Base-by-base conservation (phyloP, 768 basidiomycete genomes). In the Kwoniella sp. region DNA sequence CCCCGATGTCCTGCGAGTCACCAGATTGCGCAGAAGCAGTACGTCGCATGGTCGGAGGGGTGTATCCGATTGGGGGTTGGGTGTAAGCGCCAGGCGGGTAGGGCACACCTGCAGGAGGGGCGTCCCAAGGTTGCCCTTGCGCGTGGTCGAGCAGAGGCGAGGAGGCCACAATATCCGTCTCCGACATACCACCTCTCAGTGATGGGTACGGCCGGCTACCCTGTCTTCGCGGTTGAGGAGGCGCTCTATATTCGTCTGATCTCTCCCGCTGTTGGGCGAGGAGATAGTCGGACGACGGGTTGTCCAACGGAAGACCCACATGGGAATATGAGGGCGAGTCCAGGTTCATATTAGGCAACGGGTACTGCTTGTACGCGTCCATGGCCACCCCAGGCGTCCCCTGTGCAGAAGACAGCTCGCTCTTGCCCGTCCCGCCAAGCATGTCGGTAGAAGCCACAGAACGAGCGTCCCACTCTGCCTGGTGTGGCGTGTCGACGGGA, bases 381-480 rank as follows among this genome's bases (percentile, higher is more conserved):
- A 38, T 25, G 23, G 27, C 19, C 22, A 52, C n/a, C 10, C 25
- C 50, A 34, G 44, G 43, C 14, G 53, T 46, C 11, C 48, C 48
- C 11, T 20, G 34, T 11, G 20, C 19, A 5, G 56, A 36, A 22
- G 52, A 47, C 15, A 60, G 31, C 26, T 62, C 60, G 11, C 59
- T 59, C 45, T 66, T 66, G 15, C 46, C 50, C 22, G 23, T 32
- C 25, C 19, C 33, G 22, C 63, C 63, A 17, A 73, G 62, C 67
- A 74, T 69, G 22, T 70, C 60, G 12, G 71, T 69, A 7, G 74
- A 73, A 4, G 66, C 79, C 59, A 89, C 78, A 0, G 88, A 89
- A 7, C 84, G 82, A 38, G 80, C 79, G 61, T 95, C 91, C 89
- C 88, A 93, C 63, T 92, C 89, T 41, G 84, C 69, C 71, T 93